Evolutionary conservation across 129 eudicot genomes (phyloP), one percentile per base, ranked within the genome.

Genomic region (Pulicaria dysenterica): DNA sequence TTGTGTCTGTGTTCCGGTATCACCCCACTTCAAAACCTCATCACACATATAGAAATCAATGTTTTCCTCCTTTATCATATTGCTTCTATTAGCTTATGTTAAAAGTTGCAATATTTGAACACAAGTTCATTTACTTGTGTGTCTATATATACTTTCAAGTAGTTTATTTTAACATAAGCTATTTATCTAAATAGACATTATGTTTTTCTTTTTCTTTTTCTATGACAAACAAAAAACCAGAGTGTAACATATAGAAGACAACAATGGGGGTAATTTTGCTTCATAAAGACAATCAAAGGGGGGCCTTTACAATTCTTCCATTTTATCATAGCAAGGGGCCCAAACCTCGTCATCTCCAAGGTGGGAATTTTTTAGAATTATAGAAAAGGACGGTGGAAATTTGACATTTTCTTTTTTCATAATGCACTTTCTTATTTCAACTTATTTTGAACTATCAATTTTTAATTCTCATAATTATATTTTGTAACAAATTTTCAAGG

Each of bases 341-440:
- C 70, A 55, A 15, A 79, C 83, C 83, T 72, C 86, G 84, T 78
- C 77, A 79, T 58, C 89, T 56, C 81, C 86, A 67, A 77, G 73
- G 79, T 68, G 83, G 80, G 78, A 60, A 73, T 73, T 72, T 60
- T 73, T 72, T 60, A 60, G 70, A 60, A 55, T 38, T 73, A 73
- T 59, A 48, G 77, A 73, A 60, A 73, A 73, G 39, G 77, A 73
- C 77, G 31, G 69, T 73, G 59, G 45, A 41, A 45, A 17, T 46
- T 9, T 51, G 79, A 74, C 64, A 36, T 63, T 64, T 74, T 74
- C 14, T 40, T 49, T 53, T 42, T 53, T 53, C 50, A 34, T 34
- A 5, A 34, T 37, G 13, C n/a, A 6, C 12, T 12, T 19, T 44
- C 7, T 5, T 54, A 16, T 59, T 36, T 40, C 16, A 39, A 38